Percentiles rank a stretch among this genome's conserved stretches.
Evolutionary conservation across 768 basidiomycete genomes (phyloP).

Genomic region (Trametes cingulata): DNA sequence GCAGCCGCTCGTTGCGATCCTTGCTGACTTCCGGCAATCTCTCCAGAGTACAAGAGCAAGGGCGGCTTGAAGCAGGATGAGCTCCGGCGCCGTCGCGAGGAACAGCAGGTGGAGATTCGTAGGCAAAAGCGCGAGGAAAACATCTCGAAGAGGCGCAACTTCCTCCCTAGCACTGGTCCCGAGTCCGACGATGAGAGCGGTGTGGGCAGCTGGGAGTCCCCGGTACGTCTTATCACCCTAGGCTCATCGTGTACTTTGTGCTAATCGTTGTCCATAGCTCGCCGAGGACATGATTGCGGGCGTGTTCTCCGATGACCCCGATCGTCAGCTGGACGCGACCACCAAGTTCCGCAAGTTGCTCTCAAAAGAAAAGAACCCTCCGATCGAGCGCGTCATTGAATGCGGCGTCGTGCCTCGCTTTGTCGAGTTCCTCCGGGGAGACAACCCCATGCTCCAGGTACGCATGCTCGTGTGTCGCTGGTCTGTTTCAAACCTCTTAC

Average conservation of each 20-base stretch:
- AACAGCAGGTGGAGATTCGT: slow-evolving; percentile 98
- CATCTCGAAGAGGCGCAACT: slow-evolving; percentile 96
- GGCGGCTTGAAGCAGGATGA: slow-evolving; percentile 88
- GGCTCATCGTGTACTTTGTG: slow-evolving; percentile 16
- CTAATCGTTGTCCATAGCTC: slow-evolving; percentile 40
- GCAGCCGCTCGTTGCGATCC: slow-evolving; percentile 6
- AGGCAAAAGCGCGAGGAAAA: slow-evolving; percentile 98
- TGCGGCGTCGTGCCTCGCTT: slow-evolving; percentile 97
- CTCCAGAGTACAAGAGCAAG: slow-evolving; percentile 86
- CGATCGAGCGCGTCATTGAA: slow-evolving; percentile 97
- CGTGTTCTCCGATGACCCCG: slow-evolving; percentile 89
- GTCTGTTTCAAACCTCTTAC: background rate
- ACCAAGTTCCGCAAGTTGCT: slow-evolving; percentile 98
- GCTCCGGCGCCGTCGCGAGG: slow-evolving; percentile 93
- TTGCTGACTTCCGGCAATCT: slow-evolving; percentile 40
- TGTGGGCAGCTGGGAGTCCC: slow-evolving; percentile 71
- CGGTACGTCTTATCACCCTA: slow-evolving; percentile 49
- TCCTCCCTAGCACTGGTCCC: slow-evolving; percentile 66
- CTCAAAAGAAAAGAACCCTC: slow-evolving; percentile 99
- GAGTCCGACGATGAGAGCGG: slow-evolving; percentile 94
- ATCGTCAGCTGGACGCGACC: slow-evolving; percentile 93
- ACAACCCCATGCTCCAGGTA: slow-evolving; percentile 85
- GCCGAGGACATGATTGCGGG: slow-evolving; percentile 91
- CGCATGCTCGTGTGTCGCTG: background rate
- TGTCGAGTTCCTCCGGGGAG: slow-evolving; percentile 86